Evolutionary conservation across 2,329 filamentous ascomycete genomes (phyloP).

Genomic region (Diaporthe amygdali): DNA sequence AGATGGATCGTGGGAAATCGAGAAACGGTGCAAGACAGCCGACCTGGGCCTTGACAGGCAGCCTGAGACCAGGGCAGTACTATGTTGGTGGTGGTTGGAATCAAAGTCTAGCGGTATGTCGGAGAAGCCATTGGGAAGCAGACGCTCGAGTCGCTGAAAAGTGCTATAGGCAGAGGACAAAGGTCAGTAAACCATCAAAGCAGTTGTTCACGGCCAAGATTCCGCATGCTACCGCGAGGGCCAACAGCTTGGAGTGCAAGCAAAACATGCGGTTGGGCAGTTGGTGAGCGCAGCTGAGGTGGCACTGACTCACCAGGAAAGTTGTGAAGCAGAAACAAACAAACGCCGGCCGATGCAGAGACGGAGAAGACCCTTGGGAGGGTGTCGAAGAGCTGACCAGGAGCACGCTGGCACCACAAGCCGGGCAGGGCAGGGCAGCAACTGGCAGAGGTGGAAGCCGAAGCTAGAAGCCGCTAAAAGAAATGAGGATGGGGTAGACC

Average conservation of each 20-base stretch:
- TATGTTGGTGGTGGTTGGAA: conserved; percentile 25
- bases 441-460: background rate
- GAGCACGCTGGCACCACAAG: background rate
- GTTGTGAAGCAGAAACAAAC: background rate
- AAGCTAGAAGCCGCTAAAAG: background rate
- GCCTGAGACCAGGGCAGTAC: conserved; percentile 8
- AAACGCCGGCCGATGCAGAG: conserved; percentile 18
- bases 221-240: background rate
- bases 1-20: background rate
- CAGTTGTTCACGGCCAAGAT: background rate
- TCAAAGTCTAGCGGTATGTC: conserved; percentile 42
- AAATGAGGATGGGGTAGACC: background rate
- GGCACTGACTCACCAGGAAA: conserved; percentile 7
- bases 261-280: background rate
- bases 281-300: background rate
- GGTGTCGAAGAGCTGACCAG: background rate
- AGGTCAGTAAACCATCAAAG: conserved; percentile 3
- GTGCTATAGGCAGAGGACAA: background rate
- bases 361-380: background rate
- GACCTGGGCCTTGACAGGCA: background rate
- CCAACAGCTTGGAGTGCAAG: background rate
- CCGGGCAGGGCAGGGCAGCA: background rate
- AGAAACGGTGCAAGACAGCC: background rate
- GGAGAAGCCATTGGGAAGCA: conserved; percentile 37
- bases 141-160: conserved; percentile 21